phyloP scores from a whole-genome alignment of 2,329 filamentous ascomycete genomes.

The Fusarium buxicola region DNA sequence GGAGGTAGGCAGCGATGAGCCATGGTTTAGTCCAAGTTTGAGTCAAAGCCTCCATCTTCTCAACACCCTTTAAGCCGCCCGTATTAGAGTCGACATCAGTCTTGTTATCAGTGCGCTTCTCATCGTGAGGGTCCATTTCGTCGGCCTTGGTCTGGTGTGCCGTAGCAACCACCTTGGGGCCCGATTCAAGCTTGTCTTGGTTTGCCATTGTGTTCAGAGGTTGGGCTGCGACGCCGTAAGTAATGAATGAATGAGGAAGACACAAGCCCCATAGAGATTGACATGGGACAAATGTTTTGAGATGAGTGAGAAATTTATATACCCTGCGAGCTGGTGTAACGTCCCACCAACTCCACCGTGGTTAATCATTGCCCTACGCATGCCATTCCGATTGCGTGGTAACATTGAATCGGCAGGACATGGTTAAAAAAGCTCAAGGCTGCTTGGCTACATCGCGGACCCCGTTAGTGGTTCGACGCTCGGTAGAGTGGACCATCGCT shows the following conservation, averaged over 20 bases:
- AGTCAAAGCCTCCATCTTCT: slow-evolving; percentile 52
- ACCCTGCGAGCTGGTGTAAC: background rate
- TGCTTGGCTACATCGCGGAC: background rate
- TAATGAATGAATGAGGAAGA: background rate
- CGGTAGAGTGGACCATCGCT: background rate
- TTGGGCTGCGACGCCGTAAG: background rate
- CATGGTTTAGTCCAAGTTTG: slow-evolving; percentile 51
- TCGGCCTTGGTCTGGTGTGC: background rate
- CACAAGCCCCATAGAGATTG: background rate
- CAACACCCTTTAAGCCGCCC: slow-evolving; percentile 43
- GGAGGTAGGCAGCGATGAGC: slow-evolving; percentile 50
- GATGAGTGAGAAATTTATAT: slow-evolving; percentile 1
- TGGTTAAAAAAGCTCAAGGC: background rate
- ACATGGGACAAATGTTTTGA: background rate
- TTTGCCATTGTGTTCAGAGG: background rate
- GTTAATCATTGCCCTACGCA: background rate
- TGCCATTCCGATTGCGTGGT: background rate
- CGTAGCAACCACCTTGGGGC: slow-evolving; percentile 2
- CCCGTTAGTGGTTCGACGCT: slow-evolving; percentile 10
- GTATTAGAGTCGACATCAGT: slow-evolving; percentile 7
- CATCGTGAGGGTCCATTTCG: background rate
- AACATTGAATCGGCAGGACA: background rate
- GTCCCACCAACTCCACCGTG: background rate
- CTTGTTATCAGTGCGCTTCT: background rate
- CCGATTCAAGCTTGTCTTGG: slow-evolving; percentile 7